These are phyloP conservation scores for Mortierella sp. DNA, from an alignment of 371 early-diverging fungal genomes.

Conservation along the genomic window DNA sequence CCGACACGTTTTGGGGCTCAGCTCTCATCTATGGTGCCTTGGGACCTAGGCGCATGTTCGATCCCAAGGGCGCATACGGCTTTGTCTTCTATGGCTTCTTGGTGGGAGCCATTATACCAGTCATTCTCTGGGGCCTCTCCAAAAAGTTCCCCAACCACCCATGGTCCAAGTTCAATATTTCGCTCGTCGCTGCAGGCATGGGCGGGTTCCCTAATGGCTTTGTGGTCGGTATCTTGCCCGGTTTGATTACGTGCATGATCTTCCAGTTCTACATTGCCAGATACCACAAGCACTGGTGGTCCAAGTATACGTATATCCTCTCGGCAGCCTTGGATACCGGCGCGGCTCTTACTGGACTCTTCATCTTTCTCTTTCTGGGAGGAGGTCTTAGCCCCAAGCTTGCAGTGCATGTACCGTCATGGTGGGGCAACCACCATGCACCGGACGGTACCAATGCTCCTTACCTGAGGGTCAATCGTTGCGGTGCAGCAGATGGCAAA, in stretches of 20 bases:
- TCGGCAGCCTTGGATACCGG: constrained; percentile 79
- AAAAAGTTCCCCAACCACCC: constrained; percentile 25
- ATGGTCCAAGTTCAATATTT: constrained; percentile 31
- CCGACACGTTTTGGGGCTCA: constrained; percentile 28
- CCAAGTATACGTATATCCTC: constrained; percentile 76
- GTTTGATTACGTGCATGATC: constrained; percentile 66
- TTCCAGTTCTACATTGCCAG: constrained; percentile 71
- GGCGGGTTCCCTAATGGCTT: constrained; percentile 22
- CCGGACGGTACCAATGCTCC: constrained; percentile 18
- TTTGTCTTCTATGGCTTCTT: constrained; percentile 58
- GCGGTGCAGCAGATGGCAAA: constrained; percentile 16
- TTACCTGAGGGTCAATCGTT: constrained; percentile 20
- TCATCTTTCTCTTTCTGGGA: constrained; percentile 57
- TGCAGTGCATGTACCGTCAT: constrained; percentile 12
- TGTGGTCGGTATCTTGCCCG: constrained; percentile 55
- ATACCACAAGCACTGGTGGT: constrained; percentile 74
- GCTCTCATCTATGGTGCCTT: constrained; percentile 60
- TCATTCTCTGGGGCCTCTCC: constrained; percentile 41
- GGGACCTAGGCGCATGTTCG: constrained; percentile 73
- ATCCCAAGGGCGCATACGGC: constrained; percentile 63
- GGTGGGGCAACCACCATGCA: constrained; percentile 35
- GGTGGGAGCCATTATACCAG: constrained; percentile 59
- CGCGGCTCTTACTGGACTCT: constrained; percentile 60
- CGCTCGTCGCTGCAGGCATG: constrained; percentile 20
- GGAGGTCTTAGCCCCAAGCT: constrained; percentile 50